These are phyloP conservation scores for Marchantia polymorpha DNA, from an alignment of 225 moss, liverwort and hornwort genomes.

Conservation along the genomic window DNA sequence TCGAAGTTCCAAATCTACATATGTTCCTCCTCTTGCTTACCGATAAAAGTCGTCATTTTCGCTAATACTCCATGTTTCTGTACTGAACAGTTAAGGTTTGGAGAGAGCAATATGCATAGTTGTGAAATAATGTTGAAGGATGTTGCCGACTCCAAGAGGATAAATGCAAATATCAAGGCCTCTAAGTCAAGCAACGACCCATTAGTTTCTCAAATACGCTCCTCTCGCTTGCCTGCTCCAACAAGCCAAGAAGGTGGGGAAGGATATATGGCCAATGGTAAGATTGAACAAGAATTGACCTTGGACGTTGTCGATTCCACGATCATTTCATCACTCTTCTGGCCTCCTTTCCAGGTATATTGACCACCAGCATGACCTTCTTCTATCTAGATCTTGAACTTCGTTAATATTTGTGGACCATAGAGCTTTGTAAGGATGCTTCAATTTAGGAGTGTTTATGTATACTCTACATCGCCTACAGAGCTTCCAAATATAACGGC, in stretches of 20 bases:
- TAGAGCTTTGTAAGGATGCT: no score
- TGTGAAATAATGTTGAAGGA: conserved; percentile 99
- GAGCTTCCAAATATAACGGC: not conserved
- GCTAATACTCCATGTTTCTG: not conserved
- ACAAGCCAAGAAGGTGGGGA: conserved; percentile 7
- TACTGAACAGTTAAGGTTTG: conserved; percentile 74
- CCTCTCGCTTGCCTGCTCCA: conserved; percentile 3
- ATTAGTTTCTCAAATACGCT: conserved; percentile 26
- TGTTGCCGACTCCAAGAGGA: conserved; percentile 92
- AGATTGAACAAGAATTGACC: conserved; percentile 54
- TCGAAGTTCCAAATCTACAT: not conserved
- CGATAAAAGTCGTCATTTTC: not conserved
- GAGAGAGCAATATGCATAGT: conserved; percentile 98
- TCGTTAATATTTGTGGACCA: not conserved
- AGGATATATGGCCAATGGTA: not conserved
- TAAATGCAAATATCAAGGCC: conserved; percentile 91
- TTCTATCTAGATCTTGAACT: not conserved
- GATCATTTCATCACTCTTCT: conserved; percentile 92
- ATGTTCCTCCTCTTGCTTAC: not conserved
- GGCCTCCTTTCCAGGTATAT: conserved; percentile 97
- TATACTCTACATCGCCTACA: not conserved
- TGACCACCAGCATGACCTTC: not conserved
- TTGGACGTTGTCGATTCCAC: conserved; percentile 89
- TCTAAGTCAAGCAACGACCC: conserved; percentile 45
- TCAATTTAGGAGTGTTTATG: no score